Evolutionary conservation across 1,284 basidiomycete species (phyloP).

Genomic region (Sanghuangporus weigelae): DNA sequence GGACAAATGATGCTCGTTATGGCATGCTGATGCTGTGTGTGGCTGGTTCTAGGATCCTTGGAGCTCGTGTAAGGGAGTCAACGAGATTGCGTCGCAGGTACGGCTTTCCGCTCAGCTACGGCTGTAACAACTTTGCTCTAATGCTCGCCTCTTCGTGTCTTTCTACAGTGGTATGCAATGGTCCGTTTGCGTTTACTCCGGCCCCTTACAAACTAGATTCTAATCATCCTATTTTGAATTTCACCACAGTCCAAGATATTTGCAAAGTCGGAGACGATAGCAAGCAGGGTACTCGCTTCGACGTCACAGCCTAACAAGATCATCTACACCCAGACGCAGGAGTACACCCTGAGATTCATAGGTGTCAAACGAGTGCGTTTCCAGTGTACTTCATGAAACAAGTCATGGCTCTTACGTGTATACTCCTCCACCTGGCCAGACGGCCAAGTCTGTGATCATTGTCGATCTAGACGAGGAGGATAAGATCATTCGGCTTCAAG

Average conservation of each 20-base stretch:
- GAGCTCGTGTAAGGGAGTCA: slow-evolving; percentile 44
- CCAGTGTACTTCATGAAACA: not conserved
- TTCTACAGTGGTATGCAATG: slow-evolving; percentile 53
- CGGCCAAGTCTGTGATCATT: slow-evolving; percentile 53
- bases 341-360: slow-evolving; percentile 50
- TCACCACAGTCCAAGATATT: slow-evolving; percentile 47
- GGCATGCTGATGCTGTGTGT: not conserved
- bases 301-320: slow-evolving; percentile 50
- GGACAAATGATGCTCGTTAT: not conserved
- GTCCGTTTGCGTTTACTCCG: slow-evolving; percentile 30
- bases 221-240: not conserved
- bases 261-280: slow-evolving; percentile 44
- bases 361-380: slow-evolving; percentile 45
- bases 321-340: slow-evolving; percentile 56
- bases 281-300: slow-evolving; percentile 51
- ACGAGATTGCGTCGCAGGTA: slow-evolving; percentile 53
- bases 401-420: not conserved
- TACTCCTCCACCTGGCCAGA: slow-evolving; percentile 20
- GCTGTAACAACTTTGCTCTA: not conserved
- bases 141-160: slow-evolving; percentile 11
- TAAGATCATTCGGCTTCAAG: slow-evolving; percentile 53
- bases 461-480: slow-evolving; percentile 61
- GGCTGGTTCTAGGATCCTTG: slow-evolving; percentile 42
- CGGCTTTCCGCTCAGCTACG: slow-evolving; percentile 18
- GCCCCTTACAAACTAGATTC: not conserved